Evolutionary conservation across 768 basidiomycete genomes (phyloP).

Genomic region (Xerocomellus intermedius): DNA sequence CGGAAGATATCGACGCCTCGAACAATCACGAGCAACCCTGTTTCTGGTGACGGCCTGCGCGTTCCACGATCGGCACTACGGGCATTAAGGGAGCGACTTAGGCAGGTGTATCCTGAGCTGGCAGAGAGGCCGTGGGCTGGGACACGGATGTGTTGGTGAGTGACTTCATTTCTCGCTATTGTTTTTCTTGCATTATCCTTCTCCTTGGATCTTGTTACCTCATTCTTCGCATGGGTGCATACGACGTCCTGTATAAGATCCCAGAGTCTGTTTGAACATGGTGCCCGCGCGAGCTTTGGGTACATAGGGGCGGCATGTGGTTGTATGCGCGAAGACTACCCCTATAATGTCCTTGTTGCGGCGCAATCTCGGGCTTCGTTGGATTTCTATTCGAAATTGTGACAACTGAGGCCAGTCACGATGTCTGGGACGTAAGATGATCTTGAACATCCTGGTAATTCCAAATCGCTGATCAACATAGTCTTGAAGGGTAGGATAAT

Average conservation of each 20-base stretch:
- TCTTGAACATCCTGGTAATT: not conserved
- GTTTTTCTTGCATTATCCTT: not conserved
- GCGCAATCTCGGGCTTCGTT: not conserved
- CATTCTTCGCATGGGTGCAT: not conserved
- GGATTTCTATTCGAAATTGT: not conserved
- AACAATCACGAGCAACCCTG: constrained; percentile 62
- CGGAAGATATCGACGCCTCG: constrained; percentile 68
- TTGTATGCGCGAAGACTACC: not conserved
- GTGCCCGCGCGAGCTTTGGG: not conserved
- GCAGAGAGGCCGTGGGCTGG: constrained; percentile 65
- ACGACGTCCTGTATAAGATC: not conserved
- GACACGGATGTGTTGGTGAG: constrained; percentile 88
- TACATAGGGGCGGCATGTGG: not conserved
- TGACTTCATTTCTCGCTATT: not conserved
- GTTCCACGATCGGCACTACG: constrained; percentile 62
- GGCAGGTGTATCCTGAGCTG: constrained; percentile 71
- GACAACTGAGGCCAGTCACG: not conserved
- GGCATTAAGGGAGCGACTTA: constrained; percentile 51
- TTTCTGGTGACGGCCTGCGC: constrained; percentile 47
- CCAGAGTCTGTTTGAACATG: not conserved
- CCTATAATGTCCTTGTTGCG: not conserved
- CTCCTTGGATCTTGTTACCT: not conserved
- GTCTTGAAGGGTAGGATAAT: not conserved
- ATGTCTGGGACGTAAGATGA: not conserved
- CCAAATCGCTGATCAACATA: not conserved